These are phyloP conservation scores for Exophiala viscosa DNA, from an alignment of 2,329 filamentous ascomycete genomes.

Conservation along the genomic window DNA sequence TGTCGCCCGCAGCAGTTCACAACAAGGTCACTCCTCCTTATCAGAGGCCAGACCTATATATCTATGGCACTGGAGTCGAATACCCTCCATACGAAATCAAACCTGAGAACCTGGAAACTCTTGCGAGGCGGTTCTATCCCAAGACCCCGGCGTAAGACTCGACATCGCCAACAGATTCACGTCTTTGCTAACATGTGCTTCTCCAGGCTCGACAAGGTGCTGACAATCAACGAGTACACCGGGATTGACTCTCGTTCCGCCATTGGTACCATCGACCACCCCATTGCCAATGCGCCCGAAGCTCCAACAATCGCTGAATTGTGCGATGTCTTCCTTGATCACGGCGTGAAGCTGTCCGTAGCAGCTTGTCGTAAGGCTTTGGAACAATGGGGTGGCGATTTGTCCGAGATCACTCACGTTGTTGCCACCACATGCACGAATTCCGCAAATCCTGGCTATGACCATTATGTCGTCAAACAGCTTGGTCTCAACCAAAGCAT, in stretches of 20 bases:
- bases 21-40: conserved; percentile 36
- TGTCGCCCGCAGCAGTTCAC: conserved; percentile 30
- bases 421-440: conserved; percentile 67
- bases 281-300: conserved; percentile 53
- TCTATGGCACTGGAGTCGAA: conserved; percentile 57
- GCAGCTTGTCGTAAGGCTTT: conserved; percentile 32
- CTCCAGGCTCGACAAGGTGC: conserved; percentile 59
- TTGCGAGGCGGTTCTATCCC: conserved; percentile 58
- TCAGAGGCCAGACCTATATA: conserved; percentile 45
- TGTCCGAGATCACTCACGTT: conserved; percentile 57
- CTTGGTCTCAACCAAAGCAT: conserved; percentile 57
- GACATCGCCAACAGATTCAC: not conserved
- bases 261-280: conserved; percentile 59
- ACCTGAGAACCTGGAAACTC: conserved; percentile 49
- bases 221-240: conserved; percentile 61
- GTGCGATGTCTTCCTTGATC: conserved; percentile 29
- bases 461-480: conserved; percentile 60
- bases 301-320: conserved; percentile 30
- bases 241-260: conserved; percentile 63
- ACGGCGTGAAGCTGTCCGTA: conserved; percentile 33
- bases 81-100: conserved; percentile 58
- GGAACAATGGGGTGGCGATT: conserved; percentile 31
- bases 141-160: conserved; percentile 55
- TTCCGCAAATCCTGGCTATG: conserved; percentile 66
- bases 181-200: not conserved